These are phyloP conservation scores for Penicillium sp. DNA, from an alignment of 2,329 filamentous ascomycete genomes.

Conservation along the genomic window DNA sequence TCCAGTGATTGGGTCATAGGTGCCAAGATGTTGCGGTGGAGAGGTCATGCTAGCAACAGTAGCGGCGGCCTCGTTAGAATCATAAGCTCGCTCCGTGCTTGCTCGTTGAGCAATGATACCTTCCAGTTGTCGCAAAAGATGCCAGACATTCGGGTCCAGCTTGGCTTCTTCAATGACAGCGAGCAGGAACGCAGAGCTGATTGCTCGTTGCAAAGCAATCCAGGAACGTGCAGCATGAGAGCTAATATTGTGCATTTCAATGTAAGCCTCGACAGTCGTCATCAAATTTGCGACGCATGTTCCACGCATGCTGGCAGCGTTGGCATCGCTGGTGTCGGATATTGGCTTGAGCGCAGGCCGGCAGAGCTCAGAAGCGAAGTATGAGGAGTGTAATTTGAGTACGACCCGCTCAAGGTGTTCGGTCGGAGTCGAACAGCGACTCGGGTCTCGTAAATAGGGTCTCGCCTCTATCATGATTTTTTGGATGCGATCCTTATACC, in stretches of 20 bases:
- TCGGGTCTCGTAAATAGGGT: conserved; percentile 58
- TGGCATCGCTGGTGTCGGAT: conserved; percentile 46
- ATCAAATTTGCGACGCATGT: conserved; percentile 60
- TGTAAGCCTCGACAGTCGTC: conserved; percentile 61
- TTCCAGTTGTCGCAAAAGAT: conserved; percentile 45
- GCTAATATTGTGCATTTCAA: conserved; percentile 54
- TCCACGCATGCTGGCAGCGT: conserved; percentile 46
- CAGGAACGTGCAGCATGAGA: conserved; percentile 49
- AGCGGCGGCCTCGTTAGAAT: conserved; percentile 15
- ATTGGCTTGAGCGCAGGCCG: conserved; percentile 60
- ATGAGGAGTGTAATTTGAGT: conserved; percentile 63
- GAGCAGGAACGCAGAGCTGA: conserved; percentile 51
- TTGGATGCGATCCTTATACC: conserved; percentile 59
- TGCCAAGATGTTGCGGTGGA: conserved; percentile 17
- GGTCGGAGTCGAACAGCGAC: conserved; percentile 41
- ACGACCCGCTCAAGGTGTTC: conserved; percentile 64
- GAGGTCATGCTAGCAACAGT: conserved; percentile 20
- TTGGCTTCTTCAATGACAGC: conserved; percentile 50
- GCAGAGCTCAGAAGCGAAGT: conserved; percentile 64
- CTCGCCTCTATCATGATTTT: conserved; percentile 60
- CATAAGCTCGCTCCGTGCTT: conserved; percentile 36
- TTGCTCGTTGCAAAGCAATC: conserved; percentile 50
- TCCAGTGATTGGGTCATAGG: conserved; percentile 31
- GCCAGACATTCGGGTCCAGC: conserved; percentile 41
- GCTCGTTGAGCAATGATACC: conserved; percentile 47